Evolutionary conservation across 23 red algal species (phyloP).

Genomic region (Chondrus crispus): DNA sequence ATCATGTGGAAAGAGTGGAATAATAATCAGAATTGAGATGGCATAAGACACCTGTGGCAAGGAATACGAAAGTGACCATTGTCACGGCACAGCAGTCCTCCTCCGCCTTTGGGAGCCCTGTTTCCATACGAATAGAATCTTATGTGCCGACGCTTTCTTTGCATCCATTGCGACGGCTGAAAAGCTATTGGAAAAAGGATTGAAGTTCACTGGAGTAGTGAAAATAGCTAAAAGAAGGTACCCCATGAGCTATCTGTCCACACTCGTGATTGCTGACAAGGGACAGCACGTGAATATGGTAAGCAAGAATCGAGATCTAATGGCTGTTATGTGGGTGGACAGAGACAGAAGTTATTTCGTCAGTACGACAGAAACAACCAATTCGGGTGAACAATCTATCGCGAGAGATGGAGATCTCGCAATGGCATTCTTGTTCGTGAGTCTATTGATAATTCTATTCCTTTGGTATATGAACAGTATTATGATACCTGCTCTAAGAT

Average conservation of each 20-base stretch:
- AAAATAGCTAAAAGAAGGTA: neutral
- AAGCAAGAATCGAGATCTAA: neutral
- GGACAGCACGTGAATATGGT: neutral
- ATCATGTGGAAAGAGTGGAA: neutral
- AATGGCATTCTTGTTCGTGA: neutral
- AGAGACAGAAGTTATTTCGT: conserved; percentile 19
- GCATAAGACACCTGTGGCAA: neutral
- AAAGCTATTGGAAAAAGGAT: neutral
- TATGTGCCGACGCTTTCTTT: neutral
- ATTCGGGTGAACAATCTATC: neutral
- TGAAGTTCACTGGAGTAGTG: neutral
- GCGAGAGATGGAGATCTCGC: neutral
- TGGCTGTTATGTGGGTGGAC: conserved; percentile 31
- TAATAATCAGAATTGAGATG: neutral
- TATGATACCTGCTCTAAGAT: neutral
- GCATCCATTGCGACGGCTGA: neutral
- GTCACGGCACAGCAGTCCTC: neutral
- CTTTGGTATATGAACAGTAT: conserved; percentile 21
- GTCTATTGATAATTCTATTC: neutral
- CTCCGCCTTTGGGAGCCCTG: neutral
- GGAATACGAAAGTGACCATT: neutral
- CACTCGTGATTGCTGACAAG: neutral
- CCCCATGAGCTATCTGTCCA: neutral
- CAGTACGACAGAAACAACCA: neutral
- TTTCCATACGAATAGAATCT: neutral